These are phyloP conservation scores for Clausena lansium DNA, from an alignment of 345 rosid genomes.

Conservation along the genomic window DNA sequence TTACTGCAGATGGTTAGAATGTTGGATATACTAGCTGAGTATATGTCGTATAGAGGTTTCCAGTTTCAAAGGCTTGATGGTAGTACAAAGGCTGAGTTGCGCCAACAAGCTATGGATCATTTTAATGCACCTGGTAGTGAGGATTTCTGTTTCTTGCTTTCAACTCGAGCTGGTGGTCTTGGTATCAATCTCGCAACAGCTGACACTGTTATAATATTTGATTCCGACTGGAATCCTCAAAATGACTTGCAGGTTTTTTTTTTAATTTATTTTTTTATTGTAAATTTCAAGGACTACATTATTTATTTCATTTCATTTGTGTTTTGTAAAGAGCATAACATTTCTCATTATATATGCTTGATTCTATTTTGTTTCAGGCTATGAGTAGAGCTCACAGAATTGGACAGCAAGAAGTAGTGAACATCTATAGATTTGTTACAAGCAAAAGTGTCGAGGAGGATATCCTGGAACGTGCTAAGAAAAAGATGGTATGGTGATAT, in stretches of 20 bases:
- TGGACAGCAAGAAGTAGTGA: slow-evolving; percentile 98
- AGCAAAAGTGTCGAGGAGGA: slow-evolving; percentile 99
- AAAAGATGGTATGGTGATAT: slow-evolving; percentile 74
- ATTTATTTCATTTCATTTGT: neutral
- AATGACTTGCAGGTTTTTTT: slow-evolving; percentile 87
- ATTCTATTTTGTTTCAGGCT: slow-evolving; percentile 55
- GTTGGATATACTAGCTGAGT: slow-evolving; percentile 94
- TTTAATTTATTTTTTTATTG: neutral
- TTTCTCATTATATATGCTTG: slow-evolving; percentile 2
- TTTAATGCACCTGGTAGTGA: slow-evolving; percentile 98
- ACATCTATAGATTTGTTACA: slow-evolving; percentile 96
- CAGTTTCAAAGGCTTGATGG: slow-evolving; percentile 99
- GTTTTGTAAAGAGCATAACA: slow-evolving; percentile 4
- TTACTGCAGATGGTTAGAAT: slow-evolving; percentile 91
- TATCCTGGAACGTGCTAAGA: slow-evolving; percentile 96
- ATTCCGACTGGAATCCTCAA: slow-evolving; percentile 99
- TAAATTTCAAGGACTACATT: neutral
- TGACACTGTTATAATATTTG: slow-evolving; percentile 98
- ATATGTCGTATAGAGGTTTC: slow-evolving; percentile 90
- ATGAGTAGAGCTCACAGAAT: slow-evolving; percentile 99
- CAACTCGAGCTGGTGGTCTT: slow-evolving; percentile 99
- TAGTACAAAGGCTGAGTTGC: slow-evolving; percentile 97
- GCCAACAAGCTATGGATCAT: slow-evolving; percentile 99
- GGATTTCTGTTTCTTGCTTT: slow-evolving; percentile 98
- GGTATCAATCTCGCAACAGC: slow-evolving; percentile 99